phyloP scores from a whole-genome alignment of 495 filamentous ascomycete genomes.

The Neurospora sp. region DNA sequence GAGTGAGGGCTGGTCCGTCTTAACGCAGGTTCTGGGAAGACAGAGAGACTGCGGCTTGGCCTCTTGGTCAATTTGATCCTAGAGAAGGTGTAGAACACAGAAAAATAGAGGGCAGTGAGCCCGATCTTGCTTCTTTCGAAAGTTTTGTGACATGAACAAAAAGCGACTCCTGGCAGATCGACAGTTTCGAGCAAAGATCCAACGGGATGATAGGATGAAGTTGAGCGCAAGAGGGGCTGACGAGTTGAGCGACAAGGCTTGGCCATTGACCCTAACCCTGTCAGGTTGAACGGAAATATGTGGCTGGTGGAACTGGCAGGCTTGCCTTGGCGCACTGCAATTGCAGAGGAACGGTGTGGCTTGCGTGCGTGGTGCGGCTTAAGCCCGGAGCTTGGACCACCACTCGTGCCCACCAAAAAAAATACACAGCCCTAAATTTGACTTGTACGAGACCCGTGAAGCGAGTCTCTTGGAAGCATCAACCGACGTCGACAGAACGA shows the following conservation, averaged over 20 bases:
- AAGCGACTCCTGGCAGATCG: not conserved
- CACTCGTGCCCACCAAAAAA: slow-evolving; percentile 26
- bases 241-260: not conserved
- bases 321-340: not conserved
- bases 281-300: not conserved
- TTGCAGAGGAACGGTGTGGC: not conserved
- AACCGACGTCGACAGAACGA: slow-evolving; percentile 20
- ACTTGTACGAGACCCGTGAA: slow-evolving; percentile 14
- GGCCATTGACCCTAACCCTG: not conserved
- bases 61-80: not conserved
- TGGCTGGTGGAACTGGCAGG: not conserved
- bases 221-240: not conserved
- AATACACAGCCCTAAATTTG: slow-evolving; percentile 27
- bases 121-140: not conserved
- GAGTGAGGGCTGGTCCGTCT: not conserved
- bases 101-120: not conserved
- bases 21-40: not conserved
- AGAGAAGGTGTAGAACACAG: not conserved
- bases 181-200: not conserved
- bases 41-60: not conserved
- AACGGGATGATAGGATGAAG: not conserved
- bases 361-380: slow-evolving; percentile 5
- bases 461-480: slow-evolving; percentile 18
- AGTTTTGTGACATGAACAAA: not conserved
- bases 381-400: slow-evolving; percentile 12